Evolutionary conservation across 2,329 filamentous ascomycete species (phyloP).

Genomic region (Neopestalotiopsis rosae): DNA sequence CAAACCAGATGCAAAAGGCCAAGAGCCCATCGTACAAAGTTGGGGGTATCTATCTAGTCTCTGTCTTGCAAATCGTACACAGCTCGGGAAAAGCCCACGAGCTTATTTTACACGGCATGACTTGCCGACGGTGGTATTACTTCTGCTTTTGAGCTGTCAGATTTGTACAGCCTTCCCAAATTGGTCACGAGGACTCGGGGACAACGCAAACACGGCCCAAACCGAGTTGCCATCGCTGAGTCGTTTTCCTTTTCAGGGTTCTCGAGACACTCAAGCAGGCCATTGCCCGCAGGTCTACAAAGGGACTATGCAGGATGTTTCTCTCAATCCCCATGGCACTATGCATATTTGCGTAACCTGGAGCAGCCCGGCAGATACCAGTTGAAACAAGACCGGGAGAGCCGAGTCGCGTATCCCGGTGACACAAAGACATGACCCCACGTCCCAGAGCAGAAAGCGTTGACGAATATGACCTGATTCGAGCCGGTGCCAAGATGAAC

Average conservation of each 20-base stretch:
- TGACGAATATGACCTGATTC: constrained; percentile 41
- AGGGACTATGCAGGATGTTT: constrained; percentile 25
- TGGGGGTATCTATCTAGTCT: neutral
- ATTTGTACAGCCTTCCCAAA: neutral
- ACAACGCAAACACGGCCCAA: neutral
- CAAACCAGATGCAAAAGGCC: neutral
- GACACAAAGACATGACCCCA: constrained; percentile 31
- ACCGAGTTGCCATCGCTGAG: neutral
- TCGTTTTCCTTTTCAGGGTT: neutral
- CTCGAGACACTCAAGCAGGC: constrained; percentile 9
- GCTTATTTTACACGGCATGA: neutral
- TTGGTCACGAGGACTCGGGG: neutral
- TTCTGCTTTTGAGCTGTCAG: neutral
- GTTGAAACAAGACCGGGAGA: constrained; percentile 25
- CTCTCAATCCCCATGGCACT: constrained; percentile 22
- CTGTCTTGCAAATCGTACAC: neutral
- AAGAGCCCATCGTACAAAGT: neutral
- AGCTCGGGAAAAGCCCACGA: neutral
- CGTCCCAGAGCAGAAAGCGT: constrained; percentile 45
- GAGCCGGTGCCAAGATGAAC: constrained; percentile 21
- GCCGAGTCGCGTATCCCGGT: constrained; percentile 32
- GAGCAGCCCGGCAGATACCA: constrained; percentile 29
- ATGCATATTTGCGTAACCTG: constrained; percentile 25
- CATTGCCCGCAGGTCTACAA: constrained; percentile 28
- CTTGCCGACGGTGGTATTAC: neutral